Conservation (phyloP, 257 asterid species). For the Verbena officinalis region DNA sequence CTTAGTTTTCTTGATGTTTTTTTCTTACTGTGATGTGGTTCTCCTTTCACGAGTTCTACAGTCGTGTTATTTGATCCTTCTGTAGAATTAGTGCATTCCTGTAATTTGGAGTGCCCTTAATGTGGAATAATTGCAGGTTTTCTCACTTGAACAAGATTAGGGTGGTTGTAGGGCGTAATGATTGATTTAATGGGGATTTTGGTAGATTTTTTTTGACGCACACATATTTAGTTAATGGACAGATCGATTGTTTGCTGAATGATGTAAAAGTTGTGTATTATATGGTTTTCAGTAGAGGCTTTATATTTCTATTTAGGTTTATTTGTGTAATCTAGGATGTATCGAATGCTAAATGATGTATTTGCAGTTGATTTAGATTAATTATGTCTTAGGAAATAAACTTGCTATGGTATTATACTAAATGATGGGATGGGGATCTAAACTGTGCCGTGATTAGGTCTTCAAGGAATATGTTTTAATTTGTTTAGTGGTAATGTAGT, state of each 20-base stretch:
- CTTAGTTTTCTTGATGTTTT: conserved; percentile 20
- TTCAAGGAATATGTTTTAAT: neutral
- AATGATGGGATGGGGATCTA: neutral
- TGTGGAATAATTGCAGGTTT: conserved; percentile 2
- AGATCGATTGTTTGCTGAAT: conserved; percentile 8
- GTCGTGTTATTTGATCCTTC: conserved; percentile 13
- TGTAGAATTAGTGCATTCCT: conserved; percentile 1
- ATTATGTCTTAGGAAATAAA: conserved; percentile 6
- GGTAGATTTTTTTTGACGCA: conserved; percentile 10
- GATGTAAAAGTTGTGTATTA: conserved; percentile 5
- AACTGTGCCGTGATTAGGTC: conserved; percentile 3
- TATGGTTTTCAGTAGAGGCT: conserved; percentile 12
- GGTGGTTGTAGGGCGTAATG: conserved; percentile 23
- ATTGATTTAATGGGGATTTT: conserved; percentile 27
- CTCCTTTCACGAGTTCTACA: conserved; percentile 8
- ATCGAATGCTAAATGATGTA: conserved; percentile 18
- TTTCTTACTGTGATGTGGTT: neutral
- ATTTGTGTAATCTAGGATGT: conserved; percentile 25
- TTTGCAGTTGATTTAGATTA: neutral
- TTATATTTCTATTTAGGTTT: neutral
- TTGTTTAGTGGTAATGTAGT: neutral
- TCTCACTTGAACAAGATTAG: conserved; percentile 14
- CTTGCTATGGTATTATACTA: neutral
- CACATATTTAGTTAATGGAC: conserved; percentile 6
- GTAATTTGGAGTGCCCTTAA: conserved; percentile 2